Conservation (phyloP, 768 basidiomycete genomes). For the Asterophora lycoperdoides region DNA sequence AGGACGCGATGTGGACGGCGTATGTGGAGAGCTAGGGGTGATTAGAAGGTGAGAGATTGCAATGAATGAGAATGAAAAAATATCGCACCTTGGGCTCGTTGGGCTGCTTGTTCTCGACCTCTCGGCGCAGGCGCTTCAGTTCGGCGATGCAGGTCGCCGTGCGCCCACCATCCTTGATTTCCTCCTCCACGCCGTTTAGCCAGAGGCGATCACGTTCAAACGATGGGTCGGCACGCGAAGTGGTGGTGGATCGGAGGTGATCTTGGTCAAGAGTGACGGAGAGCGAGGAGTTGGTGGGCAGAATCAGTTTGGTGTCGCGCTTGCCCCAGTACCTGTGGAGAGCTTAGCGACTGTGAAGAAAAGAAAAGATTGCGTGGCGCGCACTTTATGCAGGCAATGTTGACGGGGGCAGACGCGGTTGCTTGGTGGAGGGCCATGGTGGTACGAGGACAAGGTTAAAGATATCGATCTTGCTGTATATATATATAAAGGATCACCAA, state of each 20-base stretch:
- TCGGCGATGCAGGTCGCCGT: constrained; percentile 82
- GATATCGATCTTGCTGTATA: constrained; percentile 2
- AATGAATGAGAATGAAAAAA: neutral
- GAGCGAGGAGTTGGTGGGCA: constrained; percentile 98
- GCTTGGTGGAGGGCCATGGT: constrained; percentile 71
- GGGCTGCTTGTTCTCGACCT: constrained; percentile 68
- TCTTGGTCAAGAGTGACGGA: constrained; percentile 97
- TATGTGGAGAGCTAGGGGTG: constrained; percentile 57
- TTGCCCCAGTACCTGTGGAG: constrained; percentile 92
- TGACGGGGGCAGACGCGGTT: constrained; percentile 90
- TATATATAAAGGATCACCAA: neutral
- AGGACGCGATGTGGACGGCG: constrained; percentile 84
- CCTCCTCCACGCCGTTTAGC: constrained; percentile 92
- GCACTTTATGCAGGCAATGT: constrained; percentile 98
- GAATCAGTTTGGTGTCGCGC: constrained; percentile 89
- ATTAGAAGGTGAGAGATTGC: neutral
- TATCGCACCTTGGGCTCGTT: constrained; percentile 59
- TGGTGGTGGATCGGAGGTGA: constrained; percentile 90
- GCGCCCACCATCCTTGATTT: constrained; percentile 77
- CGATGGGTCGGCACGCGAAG: constrained; percentile 75
- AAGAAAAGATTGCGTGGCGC: constrained; percentile 11
- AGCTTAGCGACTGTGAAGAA: constrained; percentile 1
- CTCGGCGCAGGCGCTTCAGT: constrained; percentile 73
- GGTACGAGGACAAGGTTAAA: constrained; percentile 20
- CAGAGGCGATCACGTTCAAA: constrained; percentile 81